phyloP scores from a whole-genome alignment of 2,329 filamentous ascomycete genomes.

The Teratosphaeriaceae sp. region DNA sequence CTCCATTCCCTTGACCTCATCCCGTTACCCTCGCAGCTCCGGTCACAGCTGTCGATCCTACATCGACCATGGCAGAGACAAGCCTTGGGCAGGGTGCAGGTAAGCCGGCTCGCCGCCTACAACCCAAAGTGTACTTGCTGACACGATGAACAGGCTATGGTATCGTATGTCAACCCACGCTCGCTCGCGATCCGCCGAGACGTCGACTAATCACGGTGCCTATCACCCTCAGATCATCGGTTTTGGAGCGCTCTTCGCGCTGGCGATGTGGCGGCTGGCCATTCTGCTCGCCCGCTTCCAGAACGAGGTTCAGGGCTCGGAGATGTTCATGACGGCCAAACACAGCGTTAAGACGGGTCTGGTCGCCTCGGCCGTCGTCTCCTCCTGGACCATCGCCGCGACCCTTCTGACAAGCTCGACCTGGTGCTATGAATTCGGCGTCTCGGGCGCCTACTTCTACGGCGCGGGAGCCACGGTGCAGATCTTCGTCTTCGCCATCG shows the following conservation, averaged over 20 bases:
- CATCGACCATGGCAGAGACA: constrained; percentile 10
- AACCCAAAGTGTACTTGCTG: too few species aligned
- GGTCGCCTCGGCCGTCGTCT: constrained; percentile 77
- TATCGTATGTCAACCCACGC: too few species aligned
- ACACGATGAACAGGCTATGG: constrained; percentile 56
- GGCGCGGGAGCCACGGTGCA: constrained; percentile 9
- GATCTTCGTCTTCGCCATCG: constrained; percentile 19
- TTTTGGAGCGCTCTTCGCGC: constrained; percentile 62
- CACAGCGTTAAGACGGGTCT: constrained; percentile 67
- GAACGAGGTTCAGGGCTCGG: constrained; percentile 52
- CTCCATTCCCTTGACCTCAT: too few species aligned
- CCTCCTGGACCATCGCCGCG: constrained; percentile 81
- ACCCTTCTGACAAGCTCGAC: constrained; percentile 14
- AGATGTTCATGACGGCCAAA: constrained; percentile 56
- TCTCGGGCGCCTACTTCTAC: constrained; percentile 17
- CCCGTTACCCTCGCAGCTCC: too few species aligned
- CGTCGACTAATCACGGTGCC: too few species aligned
- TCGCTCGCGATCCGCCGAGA: too few species aligned
- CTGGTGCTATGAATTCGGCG: constrained; percentile 29
- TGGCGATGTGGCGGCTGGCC: constrained; percentile 21
- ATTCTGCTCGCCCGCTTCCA: constrained; percentile 34
- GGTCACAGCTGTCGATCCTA: too few species aligned
- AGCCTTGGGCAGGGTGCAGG: constrained; percentile 45
- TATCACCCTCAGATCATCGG: too few species aligned
- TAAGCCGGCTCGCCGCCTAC: too few species aligned